Percentiles rank a stretch among this genome's conserved stretches.
These are phyloP conservation scores for Chrysophaeum taylorii DNA, from an alignment of 352 stramenopile species.

Conservation along the genomic window DNA sequence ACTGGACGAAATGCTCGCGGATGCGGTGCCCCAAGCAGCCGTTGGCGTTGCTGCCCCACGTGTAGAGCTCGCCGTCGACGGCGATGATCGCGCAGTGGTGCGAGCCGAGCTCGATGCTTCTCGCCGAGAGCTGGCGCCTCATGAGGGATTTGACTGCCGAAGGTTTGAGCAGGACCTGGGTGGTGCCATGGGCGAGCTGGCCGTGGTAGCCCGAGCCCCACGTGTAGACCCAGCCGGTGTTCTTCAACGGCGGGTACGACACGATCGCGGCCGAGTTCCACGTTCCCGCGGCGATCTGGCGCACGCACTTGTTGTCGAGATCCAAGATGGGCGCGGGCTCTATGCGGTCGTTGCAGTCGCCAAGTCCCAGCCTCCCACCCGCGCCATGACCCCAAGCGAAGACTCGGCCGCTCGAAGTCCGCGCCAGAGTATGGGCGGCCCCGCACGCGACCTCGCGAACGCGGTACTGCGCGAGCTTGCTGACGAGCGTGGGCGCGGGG, in stretches of 20 bases:
- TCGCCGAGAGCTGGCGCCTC: constrained; percentile 62
- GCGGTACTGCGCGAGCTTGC: constrained; percentile 18
- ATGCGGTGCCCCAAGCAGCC: constrained; percentile 63
- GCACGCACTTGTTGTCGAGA: constrained; percentile 20
- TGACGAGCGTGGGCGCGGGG: constrained; percentile 27
- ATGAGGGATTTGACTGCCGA: constrained; percentile 65
- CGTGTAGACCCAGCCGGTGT: constrained; percentile 63
- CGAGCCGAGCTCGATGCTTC: constrained; percentile 59
- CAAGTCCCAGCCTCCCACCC: constrained; percentile 40
- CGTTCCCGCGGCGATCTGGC: constrained; percentile 26
- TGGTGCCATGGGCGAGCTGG: constrained; percentile 55
- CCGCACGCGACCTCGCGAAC: constrained; percentile 37
- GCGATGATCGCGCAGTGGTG: constrained; percentile 79
- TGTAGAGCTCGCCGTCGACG: constrained; percentile 79
- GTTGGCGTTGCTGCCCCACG: constrained; percentile 79
- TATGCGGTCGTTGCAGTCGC: constrained; percentile 30
- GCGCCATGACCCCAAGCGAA: constrained; percentile 40
- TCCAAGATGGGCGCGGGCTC: constrained; percentile 25
- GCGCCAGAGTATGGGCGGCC: constrained; percentile 31
- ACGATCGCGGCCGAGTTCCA: constrained; percentile 77
- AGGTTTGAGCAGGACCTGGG: constrained; percentile 33
- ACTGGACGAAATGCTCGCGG: constrained; percentile 30
- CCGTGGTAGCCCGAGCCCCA: constrained; percentile 81
- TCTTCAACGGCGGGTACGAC: constrained; percentile 64
- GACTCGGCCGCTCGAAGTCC: constrained; percentile 24